Evolutionary conservation across 192 early-diverging fungal genomes (phyloP).

Genomic region (Entophlyctis luteolus): DNA sequence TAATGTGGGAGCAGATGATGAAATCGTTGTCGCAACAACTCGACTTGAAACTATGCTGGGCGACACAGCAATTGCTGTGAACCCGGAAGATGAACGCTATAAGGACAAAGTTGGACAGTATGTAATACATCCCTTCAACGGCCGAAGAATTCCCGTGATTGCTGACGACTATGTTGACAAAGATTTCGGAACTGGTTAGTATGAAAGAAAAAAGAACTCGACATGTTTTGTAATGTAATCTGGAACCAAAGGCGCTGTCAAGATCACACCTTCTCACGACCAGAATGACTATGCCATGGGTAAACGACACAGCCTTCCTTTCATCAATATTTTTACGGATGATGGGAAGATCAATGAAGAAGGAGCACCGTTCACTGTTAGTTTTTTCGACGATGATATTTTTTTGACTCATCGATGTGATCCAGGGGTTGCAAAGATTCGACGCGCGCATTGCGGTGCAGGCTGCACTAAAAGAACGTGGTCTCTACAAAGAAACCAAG

Average conservation of each 20-base stretch:
- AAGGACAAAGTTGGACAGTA: slow-evolving; percentile 92
- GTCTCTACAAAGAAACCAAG: slow-evolving; percentile 77
- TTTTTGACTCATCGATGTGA: neutral
- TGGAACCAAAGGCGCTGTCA: slow-evolving; percentile 74
- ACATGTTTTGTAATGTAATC: neutral
- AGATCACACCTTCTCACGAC: slow-evolving; percentile 99
- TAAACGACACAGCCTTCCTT: slow-evolving; percentile 88
- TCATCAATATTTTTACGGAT: slow-evolving; percentile 97
- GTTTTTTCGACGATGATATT: slow-evolving; percentile 4
- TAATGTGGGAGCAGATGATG: slow-evolving; percentile 54
- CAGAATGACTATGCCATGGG: slow-evolving; percentile 94
- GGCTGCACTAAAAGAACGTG: slow-evolving; percentile 82
- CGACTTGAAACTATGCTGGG: slow-evolving; percentile 99
- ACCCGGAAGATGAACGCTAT: slow-evolving; percentile 90
- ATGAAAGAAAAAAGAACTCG: neutral
- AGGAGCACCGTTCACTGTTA: slow-evolving; percentile 71
- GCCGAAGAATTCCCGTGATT: slow-evolving; percentile 85
- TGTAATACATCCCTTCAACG: slow-evolving; percentile 89
- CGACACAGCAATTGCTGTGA: slow-evolving; percentile 93
- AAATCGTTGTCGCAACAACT: slow-evolving; percentile 93
- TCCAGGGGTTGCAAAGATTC: slow-evolving; percentile 82
- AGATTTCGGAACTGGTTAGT: slow-evolving; percentile 76
- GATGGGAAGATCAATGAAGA: slow-evolving; percentile 91
- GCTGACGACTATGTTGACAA: slow-evolving; percentile 85
- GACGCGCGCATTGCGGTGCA: slow-evolving; percentile 85